Conservation (phyloP, 108 stramenopile species). For the Parmales sp. region DNA sequence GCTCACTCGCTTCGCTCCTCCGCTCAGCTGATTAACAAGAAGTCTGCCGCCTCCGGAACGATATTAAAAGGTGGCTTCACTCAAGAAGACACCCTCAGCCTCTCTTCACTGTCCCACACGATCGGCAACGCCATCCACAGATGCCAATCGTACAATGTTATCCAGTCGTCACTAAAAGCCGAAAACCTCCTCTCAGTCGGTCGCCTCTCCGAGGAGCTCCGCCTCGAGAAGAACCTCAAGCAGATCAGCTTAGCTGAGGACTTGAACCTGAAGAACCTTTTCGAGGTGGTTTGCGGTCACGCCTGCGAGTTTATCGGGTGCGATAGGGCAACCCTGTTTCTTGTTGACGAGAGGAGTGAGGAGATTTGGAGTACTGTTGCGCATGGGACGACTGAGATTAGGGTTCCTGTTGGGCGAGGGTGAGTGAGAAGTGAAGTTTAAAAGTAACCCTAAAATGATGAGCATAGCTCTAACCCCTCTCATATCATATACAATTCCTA, state of each 20-base stretch:
- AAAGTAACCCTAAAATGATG: too few relatives aligned
- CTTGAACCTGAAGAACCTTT: neutral
- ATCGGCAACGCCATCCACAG: neutral
- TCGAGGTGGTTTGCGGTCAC: neutral
- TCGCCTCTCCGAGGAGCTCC: neutral
- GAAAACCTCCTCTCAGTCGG: neutral
- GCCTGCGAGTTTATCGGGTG: constrained; percentile 17
- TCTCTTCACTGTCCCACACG: constrained; percentile 15
- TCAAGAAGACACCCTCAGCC: constrained; percentile 20
- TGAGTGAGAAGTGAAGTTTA: too few relatives aligned
- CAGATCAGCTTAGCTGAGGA: constrained; percentile 3
- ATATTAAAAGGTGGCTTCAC: constrained; percentile 31
- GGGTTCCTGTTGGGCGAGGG: constrained; percentile 25
- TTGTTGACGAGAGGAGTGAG: constrained; percentile 24
- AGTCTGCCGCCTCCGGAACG: too few relatives aligned
- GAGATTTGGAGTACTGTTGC: constrained; percentile 40
- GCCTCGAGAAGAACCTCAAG: neutral
- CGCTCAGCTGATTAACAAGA: constrained; percentile 55
- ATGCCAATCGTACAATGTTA: neutral
- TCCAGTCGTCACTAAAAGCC: neutral
- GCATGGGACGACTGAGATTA: constrained; percentile 35
- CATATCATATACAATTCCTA: too few relatives aligned
- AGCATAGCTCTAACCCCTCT: too few relatives aligned
- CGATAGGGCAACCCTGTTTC: constrained; percentile 47
- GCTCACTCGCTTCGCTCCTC: too few relatives aligned